Evolutionary conservation across 257 asterid genomes (phyloP).

Genomic region (Scutellaria galericulata): DNA sequence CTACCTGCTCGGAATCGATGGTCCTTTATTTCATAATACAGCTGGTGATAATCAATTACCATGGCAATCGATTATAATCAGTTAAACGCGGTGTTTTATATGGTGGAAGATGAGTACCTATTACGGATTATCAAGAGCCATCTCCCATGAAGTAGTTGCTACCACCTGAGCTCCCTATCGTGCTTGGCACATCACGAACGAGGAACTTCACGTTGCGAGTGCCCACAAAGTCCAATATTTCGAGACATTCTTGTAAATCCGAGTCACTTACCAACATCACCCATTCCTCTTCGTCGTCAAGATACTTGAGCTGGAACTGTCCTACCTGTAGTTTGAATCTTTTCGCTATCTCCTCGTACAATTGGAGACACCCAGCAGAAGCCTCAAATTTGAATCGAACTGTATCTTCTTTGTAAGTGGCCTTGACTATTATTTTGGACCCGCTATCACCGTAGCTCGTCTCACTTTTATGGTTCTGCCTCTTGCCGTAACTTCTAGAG

Average conservation of each 20-base stretch:
- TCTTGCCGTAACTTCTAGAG: conserved; percentile 52
- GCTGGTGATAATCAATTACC: background rate
- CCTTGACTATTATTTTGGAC: conserved; percentile 62
- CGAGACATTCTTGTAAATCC: conserved; percentile 83
- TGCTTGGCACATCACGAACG: conserved; percentile 57
- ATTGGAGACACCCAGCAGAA: conserved; percentile 53
- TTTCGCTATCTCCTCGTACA: conserved; percentile 74
- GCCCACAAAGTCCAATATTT: conserved; percentile 59
- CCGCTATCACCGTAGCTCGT: conserved; percentile 47
- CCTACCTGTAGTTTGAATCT: conserved; percentile 72
- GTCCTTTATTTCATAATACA: background rate
- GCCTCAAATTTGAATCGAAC: conserved; percentile 72
- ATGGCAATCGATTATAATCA: background rate
- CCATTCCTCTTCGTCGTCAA: conserved; percentile 96
- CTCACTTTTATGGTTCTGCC: conserved; percentile 38
- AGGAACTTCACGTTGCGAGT: conserved; percentile 62
- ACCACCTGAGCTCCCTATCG: conserved; percentile 79
- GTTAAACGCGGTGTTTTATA: background rate
- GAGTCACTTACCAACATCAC: conserved; percentile 85
- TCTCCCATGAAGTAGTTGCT: conserved; percentile 65
- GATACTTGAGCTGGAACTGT: conserved; percentile 78
- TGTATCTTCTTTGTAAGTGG: conserved; percentile 70
- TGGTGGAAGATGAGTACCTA: background rate
- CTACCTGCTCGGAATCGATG: background rate
- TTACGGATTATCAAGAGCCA: conserved; percentile 37